Conservation (phyloP, 1,284 basidiomycete species). For the Austropuccinia psidii region DNA sequence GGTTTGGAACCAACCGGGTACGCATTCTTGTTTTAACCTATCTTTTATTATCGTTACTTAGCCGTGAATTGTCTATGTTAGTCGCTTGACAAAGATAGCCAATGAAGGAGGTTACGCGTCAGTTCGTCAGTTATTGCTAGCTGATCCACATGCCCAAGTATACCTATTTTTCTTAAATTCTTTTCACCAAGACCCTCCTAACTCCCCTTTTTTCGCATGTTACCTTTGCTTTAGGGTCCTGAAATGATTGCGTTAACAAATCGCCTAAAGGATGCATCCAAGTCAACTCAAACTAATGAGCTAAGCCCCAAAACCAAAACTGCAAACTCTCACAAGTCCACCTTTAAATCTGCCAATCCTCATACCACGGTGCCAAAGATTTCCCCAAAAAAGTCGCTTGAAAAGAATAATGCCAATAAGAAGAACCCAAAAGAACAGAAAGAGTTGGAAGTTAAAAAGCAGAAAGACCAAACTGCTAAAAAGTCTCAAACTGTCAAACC, state of each 20-base stretch:
- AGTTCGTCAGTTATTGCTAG: conserved; percentile 29
- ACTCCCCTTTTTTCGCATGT: background rate
- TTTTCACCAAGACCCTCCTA: background rate
- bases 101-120: conserved; percentile 20
- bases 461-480: background rate
- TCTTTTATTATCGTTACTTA: background rate
- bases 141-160: conserved; percentile 30
- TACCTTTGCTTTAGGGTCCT: background rate
- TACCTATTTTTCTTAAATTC: background rate
- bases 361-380: background rate
- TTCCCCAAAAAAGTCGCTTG: background rate
- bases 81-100: conserved; percentile 16
- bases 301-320: background rate
- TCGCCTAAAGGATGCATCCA: too few relatives aligned
- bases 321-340: background rate
- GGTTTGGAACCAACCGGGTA: conserved; percentile 34
- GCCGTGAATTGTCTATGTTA: background rate
- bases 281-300: background rate
- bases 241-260: too few relatives aligned
- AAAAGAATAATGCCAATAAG: conserved; percentile 6
- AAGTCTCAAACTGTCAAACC: background rate
- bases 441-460: conserved; percentile 6
- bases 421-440: conserved; percentile 4
- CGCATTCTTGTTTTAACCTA: background rate
- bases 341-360: background rate